phyloP scores from a whole-genome alignment of 1,284 basidiomycete species.

The Puccinia triticina region DNA sequence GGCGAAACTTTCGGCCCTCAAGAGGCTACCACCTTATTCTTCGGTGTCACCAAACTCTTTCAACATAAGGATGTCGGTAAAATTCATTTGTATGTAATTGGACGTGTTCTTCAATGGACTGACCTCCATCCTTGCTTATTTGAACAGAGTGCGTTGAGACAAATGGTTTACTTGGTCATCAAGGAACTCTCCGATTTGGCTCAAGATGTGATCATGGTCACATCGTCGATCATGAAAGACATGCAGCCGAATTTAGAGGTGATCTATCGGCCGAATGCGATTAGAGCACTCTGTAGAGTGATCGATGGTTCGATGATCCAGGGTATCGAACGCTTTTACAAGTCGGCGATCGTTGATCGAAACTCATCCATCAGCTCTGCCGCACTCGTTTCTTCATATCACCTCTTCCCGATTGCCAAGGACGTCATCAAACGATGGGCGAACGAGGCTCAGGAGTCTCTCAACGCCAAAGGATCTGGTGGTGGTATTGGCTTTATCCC shows the following conservation, averaged over 20 bases:
- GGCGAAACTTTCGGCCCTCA: slow-evolving; percentile 94
- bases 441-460: slow-evolving; percentile 96
- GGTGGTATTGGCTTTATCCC: slow-evolving; percentile 52
- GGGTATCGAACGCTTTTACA: slow-evolving; percentile 98
- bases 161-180: slow-evolving; percentile 98
- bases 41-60: slow-evolving; percentile 98
- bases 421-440: slow-evolving; percentile 98
- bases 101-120: neutral
- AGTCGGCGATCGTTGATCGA: slow-evolving; percentile 96
- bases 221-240: slow-evolving; percentile 99
- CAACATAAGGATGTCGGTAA: slow-evolving; percentile 95
- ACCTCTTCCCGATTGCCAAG: slow-evolving; percentile 88
- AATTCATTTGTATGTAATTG: slow-evolving; percentile 39
- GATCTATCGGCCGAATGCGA: slow-evolving; percentile 96
- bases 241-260: slow-evolving; percentile 99
- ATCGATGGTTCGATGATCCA: slow-evolving; percentile 98
- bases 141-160: slow-evolving; percentile 81
- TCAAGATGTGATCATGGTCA: slow-evolving; percentile 99
- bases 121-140: neutral
- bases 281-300: slow-evolving; percentile 91
- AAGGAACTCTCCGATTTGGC: slow-evolving; percentile 96
- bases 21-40: slow-evolving; percentile 97
- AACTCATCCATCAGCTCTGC: slow-evolving; percentile 94
- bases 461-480: slow-evolving; percentile 71
- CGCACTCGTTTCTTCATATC: slow-evolving; percentile 94